Percentiles rank a stretch among this genome's conserved stretches.
Evolutionary conservation across 208 protist species (phyloP).

Genomic region (Acanthamoeba divionensis): DNA sequence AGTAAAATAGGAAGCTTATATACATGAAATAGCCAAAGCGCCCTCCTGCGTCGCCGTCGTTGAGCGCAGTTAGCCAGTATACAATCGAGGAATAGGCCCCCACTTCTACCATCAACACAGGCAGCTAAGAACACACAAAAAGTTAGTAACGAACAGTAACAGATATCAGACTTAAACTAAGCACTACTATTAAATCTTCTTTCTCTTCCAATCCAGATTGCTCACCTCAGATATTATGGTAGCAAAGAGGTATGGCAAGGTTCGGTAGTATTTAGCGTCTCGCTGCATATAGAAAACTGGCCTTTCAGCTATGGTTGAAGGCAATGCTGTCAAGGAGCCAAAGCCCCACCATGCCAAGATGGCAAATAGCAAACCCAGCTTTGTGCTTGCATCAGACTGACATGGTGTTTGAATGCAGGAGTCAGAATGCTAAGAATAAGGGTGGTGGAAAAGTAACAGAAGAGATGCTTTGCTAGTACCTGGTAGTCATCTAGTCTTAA

Average conservation of each 20-base stretch:
- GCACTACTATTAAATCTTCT: too few relatives aligned
- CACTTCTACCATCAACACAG: not conserved
- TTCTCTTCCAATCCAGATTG: too few relatives aligned
- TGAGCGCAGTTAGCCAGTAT: slow-evolving; percentile 20
- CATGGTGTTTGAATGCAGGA: too few relatives aligned
- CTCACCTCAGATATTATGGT: not conserved
- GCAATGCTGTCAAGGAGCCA: not conserved
- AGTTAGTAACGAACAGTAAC: not conserved
- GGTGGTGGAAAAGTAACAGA: not conserved
- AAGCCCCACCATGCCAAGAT: slow-evolving; percentile 13
- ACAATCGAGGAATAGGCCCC: not conserved
- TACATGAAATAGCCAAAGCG: slow-evolving; percentile 30
- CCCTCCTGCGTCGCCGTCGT: not conserved
- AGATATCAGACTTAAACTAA: not conserved
- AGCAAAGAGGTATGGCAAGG: slow-evolving; percentile 18
- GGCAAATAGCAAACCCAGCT: not conserved
- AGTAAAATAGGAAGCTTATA: slow-evolving; percentile 3
- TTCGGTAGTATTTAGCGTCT: slow-evolving; percentile 26
- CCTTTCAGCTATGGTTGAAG: not conserved
- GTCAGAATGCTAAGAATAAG: too few relatives aligned
- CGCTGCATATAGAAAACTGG: slow-evolving; percentile 48
- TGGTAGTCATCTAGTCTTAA: not conserved
- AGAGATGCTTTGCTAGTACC: not conserved
- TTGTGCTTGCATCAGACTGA: not conserved
- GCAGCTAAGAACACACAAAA: not conserved